Evolutionary conservation across 2,329 filamentous ascomycete genomes (phyloP), one percentile per base, ranked within the genome.

Genomic region (Alternaria arbusti): DNA sequence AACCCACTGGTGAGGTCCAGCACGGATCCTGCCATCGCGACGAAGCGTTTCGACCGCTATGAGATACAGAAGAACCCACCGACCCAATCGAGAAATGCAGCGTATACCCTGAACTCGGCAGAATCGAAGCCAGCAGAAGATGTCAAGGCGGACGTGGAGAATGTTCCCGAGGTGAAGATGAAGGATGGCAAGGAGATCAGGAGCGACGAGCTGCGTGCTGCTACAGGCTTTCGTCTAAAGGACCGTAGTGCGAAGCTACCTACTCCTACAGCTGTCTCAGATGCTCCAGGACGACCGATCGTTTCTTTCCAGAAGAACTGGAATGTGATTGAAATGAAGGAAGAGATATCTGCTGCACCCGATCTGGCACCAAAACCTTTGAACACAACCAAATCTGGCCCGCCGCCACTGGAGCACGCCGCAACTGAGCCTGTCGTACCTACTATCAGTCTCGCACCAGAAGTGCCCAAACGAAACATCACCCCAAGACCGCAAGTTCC

Each of bases 221-320:
- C 95, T 58, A 98, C 95, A 8, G 96, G 92, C 81, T 96, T 96
- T 88, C 91, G 86, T 78, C 84, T 96, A 68, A 94, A 89, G 78
- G 93, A 97, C 80, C 90, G 94, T 76, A 97, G 94, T 81, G 82
- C 89, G 61, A 96, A 92, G 78, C 85, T 98, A 66, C 95, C 94
- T 26, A 95, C 91, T 75, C 95, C 95, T 69, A 93, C 92, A 58
- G 90, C 92, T 75, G 94, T 98, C 80, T 97, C 94, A 83, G 91
- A 97, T 83, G 91, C 87, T 76, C 91, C 92, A 73, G 93, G 93
- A 73, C 89, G 95, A 78, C 95, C 95, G 67, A 98, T 98, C 85
- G 95, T 98, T 86, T 98, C 95, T 86, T 98, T 98, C 86, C 88
- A 97, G 82, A 88, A 88, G 75, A 88, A 91, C 78, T 97, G 93